Conservation (phyloP, 116 monocot species). For the Cymodocea nodosa region DNA sequence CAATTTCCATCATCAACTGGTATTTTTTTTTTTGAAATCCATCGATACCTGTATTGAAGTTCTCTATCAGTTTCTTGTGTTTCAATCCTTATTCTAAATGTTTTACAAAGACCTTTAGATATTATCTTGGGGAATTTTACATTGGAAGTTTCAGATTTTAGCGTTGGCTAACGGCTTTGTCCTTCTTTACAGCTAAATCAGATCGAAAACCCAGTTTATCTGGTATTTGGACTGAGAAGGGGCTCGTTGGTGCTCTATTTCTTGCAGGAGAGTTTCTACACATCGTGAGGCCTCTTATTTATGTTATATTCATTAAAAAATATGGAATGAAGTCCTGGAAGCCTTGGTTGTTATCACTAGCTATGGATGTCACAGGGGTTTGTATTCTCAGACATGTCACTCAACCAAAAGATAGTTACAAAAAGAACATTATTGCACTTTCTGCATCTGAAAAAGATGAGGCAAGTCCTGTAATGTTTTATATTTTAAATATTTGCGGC, state of each 20-base stretch:
- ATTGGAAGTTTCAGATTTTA: not conserved
- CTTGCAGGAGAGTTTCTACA: slow-evolving; percentile 53
- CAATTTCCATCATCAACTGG: slow-evolving; percentile 24
- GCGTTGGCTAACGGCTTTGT: not conserved
- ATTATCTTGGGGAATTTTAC: too few relatives aligned
- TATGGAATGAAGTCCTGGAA: slow-evolving; percentile 67
- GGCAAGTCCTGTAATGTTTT: slow-evolving; percentile 22
- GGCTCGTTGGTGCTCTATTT: slow-evolving; percentile 43
- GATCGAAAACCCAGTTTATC: slow-evolving; percentile 36
- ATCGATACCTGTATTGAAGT: slow-evolving; percentile 25
- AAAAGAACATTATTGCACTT: slow-evolving; percentile 26
- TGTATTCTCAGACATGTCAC: slow-evolving; percentile 44
- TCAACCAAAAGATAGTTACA: slow-evolving; percentile 11
- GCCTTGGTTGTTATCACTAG: slow-evolving; percentile 75
- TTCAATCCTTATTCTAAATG: too few relatives aligned
- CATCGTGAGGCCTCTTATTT: slow-evolving; percentile 70
- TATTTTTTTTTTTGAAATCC: not conserved
- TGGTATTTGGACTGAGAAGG: slow-evolving; percentile 50
- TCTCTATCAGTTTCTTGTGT: not conserved
- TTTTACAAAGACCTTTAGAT: not conserved
- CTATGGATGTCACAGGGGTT: slow-evolving; percentile 58
- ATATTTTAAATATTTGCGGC: not conserved
- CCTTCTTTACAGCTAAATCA: slow-evolving; percentile 21
- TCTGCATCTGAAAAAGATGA: slow-evolving; percentile 59
- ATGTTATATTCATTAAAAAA: slow-evolving; percentile 72